Percentiles rank a stretch among this genome's conserved stretches.
These are phyloP conservation scores for Coriolopsis trogii DNA, from an alignment of 1,284 basidiomycete species.

Conservation along the genomic window DNA sequence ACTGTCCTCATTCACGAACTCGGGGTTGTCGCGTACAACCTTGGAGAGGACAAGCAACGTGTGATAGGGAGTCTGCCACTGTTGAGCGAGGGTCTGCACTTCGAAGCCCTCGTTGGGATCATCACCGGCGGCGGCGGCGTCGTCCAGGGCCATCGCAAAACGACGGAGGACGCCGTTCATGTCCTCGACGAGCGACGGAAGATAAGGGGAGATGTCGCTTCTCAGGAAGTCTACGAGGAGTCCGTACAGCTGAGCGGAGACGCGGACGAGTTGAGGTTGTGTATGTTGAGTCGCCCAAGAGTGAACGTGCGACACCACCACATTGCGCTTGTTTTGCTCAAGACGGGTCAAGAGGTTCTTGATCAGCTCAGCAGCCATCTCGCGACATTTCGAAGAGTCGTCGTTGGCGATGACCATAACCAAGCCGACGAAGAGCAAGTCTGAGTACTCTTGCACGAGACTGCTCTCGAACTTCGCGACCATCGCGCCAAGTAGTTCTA, in stretches of 20 bases:
- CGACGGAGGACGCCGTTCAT: constrained; percentile 53
- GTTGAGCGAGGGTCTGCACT: constrained; percentile 48
- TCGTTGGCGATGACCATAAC: constrained; percentile 96
- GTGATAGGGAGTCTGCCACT: constrained; percentile 90
- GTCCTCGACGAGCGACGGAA: constrained; percentile 62
- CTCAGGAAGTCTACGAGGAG: constrained; percentile 73
- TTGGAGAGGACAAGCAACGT: constrained; percentile 71
- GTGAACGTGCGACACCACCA: constrained; percentile 74
- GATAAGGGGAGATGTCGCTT: constrained; percentile 48
- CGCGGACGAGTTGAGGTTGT: constrained; percentile 65
- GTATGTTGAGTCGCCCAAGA: constrained; percentile 77
- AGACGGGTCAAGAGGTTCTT: constrained; percentile 75
- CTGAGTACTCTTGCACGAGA: constrained; percentile 82
- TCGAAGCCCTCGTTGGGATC: constrained; percentile 42
- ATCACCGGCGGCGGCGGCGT: constrained; percentile 31
- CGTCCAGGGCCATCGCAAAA: constrained; percentile 45
- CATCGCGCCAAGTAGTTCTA: constrained; percentile 88
- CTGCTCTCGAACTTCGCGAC: constrained; percentile 84
- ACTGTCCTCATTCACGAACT: constrained; percentile 42
- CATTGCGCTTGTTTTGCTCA: constrained; percentile 59
- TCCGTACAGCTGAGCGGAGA: constrained; percentile 83
- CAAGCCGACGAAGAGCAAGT: constrained; percentile 90
- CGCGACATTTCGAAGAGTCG: constrained; percentile 85
- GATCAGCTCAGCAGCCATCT: constrained; percentile 85
- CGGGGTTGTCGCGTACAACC: constrained; percentile 61